Evolutionary conservation across 1,284 basidiomycete species (phyloP).

Genomic region (Sanghuangporus weigelae): DNA sequence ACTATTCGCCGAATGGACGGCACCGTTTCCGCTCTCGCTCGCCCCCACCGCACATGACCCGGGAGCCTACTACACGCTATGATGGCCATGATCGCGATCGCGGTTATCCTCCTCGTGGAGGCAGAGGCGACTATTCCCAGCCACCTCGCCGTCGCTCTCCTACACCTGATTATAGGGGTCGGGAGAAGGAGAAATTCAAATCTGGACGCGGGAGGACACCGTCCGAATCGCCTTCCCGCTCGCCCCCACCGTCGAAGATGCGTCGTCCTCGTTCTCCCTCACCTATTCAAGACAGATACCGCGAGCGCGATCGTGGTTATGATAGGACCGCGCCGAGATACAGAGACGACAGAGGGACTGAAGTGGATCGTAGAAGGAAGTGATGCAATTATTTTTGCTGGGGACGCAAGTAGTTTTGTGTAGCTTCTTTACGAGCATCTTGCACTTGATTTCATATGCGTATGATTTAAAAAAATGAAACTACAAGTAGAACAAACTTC

Average conservation of each 20-base stretch:
- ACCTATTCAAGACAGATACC: neutral
- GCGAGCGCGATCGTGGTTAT: neutral
- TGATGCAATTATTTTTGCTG: neutral
- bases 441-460: too few species aligned
- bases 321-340: slow-evolving; percentile 1
- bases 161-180: neutral
- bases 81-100: neutral
- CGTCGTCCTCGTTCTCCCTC: neutral
- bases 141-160: neutral
- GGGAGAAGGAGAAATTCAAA: neutral
- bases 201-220: neutral
- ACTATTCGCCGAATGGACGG: neutral
- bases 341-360: neutral
- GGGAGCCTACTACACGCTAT: slow-evolving; percentile 27
- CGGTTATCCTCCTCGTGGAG: neutral
- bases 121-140: slow-evolving; percentile 18
- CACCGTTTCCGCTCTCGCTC: slow-evolving; percentile 19
- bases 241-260: neutral
- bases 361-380: neutral
- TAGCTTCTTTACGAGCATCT: too few species aligned
- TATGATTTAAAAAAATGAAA: too few species aligned
- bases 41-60: too few species aligned
- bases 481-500: too few species aligned
- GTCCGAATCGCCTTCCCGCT: neutral
- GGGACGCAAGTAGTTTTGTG: too few species aligned